Evolutionary conservation across 164 flowering plant species (phyloP).

Genomic region (Vitis rotundifolia): DNA sequence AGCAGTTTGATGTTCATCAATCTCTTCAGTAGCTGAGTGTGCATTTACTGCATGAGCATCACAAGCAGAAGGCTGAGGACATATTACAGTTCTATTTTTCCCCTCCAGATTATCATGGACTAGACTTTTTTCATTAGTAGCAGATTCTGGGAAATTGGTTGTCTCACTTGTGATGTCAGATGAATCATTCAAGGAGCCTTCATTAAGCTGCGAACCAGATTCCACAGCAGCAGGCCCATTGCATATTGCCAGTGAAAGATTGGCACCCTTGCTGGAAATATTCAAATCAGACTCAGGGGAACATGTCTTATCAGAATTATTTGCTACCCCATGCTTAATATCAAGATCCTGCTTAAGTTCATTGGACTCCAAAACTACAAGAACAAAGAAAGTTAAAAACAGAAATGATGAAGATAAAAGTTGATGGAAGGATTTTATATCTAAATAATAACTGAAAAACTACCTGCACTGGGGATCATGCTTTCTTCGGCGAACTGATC

Average conservation of each 20-base stretch:
- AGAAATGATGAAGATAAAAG: background rate
- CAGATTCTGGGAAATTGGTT: background rate
- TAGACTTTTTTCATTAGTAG: constrained; percentile 2
- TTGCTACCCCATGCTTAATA: background rate
- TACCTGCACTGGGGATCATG: constrained; percentile 11
- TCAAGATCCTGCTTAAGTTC: constrained; percentile 5
- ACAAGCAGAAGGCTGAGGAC: background rate
- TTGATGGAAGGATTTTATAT: background rate
- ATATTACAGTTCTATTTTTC: background rate
- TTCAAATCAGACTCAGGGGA: constrained; percentile 8
- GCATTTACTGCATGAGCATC: background rate
- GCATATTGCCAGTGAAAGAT: too few species aligned
- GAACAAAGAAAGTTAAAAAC: background rate
- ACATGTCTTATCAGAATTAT: constrained; percentile 2
- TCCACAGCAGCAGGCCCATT: constrained; percentile 9
- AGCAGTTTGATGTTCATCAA: background rate
- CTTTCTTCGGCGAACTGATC: constrained; percentile 11
- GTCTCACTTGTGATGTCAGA: constrained; percentile 4
- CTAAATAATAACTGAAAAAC: background rate
- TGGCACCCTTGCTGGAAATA: background rate
- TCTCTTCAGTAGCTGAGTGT: background rate
- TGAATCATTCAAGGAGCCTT: constrained; percentile 18
- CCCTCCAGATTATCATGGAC: constrained; percentile 9
- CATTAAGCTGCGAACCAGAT: constrained; percentile 10
- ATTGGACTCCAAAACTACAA: constrained; percentile 17